Evolutionary conservation across 305 asterid genomes (phyloP).

Genomic region (Fraxinus greggii): DNA sequence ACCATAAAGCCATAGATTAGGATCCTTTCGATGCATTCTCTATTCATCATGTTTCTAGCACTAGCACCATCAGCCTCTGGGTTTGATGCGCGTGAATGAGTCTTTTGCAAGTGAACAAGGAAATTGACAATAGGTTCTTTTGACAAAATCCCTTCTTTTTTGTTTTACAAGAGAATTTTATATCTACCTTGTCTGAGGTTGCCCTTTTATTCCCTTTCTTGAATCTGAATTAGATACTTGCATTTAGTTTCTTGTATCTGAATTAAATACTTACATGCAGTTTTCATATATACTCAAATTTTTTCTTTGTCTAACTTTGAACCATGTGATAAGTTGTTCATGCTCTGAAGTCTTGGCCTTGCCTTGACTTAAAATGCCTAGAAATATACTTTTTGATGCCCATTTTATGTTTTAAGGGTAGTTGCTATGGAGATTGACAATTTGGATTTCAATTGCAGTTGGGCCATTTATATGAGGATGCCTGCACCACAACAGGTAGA

Average conservation of each 20-base stretch:
- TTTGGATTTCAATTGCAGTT: conserved; percentile 48
- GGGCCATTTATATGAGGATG: conserved; percentile 24
- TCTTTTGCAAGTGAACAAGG: not conserved
- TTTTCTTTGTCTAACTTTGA: not conserved
- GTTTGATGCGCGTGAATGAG: not conserved
- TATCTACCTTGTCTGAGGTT: not conserved
- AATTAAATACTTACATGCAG: not conserved
- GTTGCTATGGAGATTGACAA: conserved; percentile 26
- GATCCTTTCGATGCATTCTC: not conserved
- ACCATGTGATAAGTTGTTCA: not conserved
- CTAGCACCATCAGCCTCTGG: not conserved
- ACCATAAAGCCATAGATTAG: not conserved
- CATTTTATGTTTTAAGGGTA: not conserved
- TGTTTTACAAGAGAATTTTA: not conserved
- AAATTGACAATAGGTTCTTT: not conserved
- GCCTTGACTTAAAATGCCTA: not conserved
- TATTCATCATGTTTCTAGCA: not conserved
- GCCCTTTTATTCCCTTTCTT: not conserved
- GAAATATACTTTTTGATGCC: conserved; percentile 6
- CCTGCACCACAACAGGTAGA: conserved; percentile 36
- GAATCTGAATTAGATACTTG: not conserved
- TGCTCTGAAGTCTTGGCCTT: conserved; percentile 16
- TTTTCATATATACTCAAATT: not conserved
- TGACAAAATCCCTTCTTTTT: not conserved
- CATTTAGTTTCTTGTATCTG: not conserved